A percentile compares a stretch with the other conserved stretches of the same genome.
phyloP scores from a whole-genome alignment of 768 basidiomycete genomes.

The Phylloporus sp. region DNA sequence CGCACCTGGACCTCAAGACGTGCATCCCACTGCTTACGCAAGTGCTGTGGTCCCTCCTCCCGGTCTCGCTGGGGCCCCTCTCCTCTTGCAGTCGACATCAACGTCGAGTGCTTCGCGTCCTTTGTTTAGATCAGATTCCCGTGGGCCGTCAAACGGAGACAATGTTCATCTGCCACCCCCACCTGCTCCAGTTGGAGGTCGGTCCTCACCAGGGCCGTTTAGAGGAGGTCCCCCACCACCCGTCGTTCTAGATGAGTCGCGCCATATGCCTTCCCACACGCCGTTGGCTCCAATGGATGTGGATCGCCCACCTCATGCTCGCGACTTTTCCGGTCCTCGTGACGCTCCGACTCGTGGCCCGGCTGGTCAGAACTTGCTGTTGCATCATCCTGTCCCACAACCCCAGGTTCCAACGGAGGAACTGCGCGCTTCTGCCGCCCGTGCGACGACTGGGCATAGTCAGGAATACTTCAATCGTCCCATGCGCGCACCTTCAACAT shows the following conservation, averaged over 20 bases:
- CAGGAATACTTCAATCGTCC: constrained; percentile 55
- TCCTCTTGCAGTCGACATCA: constrained; percentile 48
- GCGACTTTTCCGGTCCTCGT: constrained; percentile 52
- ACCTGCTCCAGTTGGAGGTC: constrained; percentile 41
- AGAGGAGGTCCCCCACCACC: constrained; percentile 81
- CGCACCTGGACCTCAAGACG: constrained; percentile 90
- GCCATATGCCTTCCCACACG: constrained; percentile 63
- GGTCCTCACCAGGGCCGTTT: constrained; percentile 70
- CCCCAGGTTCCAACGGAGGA: constrained; percentile 51
- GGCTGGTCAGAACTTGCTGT: constrained; percentile 47
- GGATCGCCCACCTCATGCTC: constrained; percentile 50
- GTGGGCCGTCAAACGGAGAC: constrained; percentile 44
- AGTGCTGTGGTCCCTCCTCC: constrained; percentile 69
- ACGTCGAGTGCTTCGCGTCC: constrained; percentile 32
- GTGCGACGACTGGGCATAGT: constrained; percentile 38
- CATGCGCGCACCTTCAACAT: constrained; percentile 51
- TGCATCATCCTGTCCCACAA: constrained; percentile 68
- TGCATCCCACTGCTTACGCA: constrained; percentile 93
- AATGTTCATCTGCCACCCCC: constrained; percentile 55
- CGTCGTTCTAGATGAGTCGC: constrained; percentile 68
- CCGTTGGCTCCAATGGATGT: constrained; percentile 77
- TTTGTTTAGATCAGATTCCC: constrained; percentile 61
- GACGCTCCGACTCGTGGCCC: constrained; percentile 48
- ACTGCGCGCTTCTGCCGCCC: constrained; percentile 36
- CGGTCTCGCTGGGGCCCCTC: constrained; percentile 61